A percentile compares a stretch with the other conserved stretches of the same genome.
phyloP scores from a whole-genome alignment of 2,329 filamentous ascomycete species.

The Colletotrichum falcatum region DNA sequence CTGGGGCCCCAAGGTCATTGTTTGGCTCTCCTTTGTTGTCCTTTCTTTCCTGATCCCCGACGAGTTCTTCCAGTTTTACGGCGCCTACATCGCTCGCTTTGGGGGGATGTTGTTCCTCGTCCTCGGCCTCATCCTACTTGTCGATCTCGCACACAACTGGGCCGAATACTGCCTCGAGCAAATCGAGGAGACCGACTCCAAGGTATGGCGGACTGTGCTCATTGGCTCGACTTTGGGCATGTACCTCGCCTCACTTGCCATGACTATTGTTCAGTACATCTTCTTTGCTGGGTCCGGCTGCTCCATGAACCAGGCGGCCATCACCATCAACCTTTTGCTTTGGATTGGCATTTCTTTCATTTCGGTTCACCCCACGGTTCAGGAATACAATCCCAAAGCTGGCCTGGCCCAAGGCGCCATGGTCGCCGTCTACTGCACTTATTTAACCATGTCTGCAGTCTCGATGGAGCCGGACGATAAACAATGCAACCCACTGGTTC shows the following conservation, averaged over 20 bases:
- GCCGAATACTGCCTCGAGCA: constrained; percentile 95
- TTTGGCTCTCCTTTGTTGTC: constrained; percentile 88
- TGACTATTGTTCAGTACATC: constrained; percentile 97
- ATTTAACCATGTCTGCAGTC: constrained; percentile 97
- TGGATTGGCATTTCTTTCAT: constrained; percentile 84
- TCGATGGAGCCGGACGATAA: constrained; percentile 98
- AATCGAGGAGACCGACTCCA: constrained; percentile 90
- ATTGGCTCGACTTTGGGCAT: constrained; percentile 94
- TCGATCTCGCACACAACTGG: constrained; percentile 96
- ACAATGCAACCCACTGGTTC: constrained; percentile 91
- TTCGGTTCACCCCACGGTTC: constrained; percentile 89
- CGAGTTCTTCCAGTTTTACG: constrained; percentile 93
- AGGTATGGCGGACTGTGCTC: constrained; percentile 84
- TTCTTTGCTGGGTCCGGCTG: constrained; percentile 89
- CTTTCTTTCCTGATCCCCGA: constrained; percentile 97
- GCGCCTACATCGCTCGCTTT: constrained; percentile 90
- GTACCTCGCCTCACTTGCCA: constrained; percentile 90
- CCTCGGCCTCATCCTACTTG: constrained; percentile 89
- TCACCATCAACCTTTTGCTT: constrained; percentile 91
- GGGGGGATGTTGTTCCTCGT: constrained; percentile 95
- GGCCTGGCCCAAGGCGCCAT: constrained; percentile 97
- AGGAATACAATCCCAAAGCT: constrained; percentile 92
- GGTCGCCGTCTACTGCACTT: constrained; percentile 98
- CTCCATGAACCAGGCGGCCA: constrained; percentile 96
- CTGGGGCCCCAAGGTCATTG: constrained; percentile 95